Conservation (phyloP, 2,329 filamentous ascomycete species). For the Colletotrichum zoysiae region DNA sequence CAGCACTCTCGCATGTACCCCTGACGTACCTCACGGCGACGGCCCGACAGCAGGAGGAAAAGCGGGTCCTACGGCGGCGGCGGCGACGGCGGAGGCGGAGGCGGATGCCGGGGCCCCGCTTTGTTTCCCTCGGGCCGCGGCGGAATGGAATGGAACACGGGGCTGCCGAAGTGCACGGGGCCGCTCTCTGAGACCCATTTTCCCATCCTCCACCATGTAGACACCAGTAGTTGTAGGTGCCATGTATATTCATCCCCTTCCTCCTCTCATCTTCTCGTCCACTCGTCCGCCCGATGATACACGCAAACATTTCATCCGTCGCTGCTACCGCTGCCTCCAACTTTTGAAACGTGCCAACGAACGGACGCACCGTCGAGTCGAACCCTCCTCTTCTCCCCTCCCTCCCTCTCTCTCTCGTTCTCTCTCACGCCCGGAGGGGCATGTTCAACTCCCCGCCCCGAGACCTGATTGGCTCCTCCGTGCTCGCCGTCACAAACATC, state of each 20-base stretch:
- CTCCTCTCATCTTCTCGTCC: background rate
- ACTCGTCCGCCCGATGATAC: conserved; percentile 4
- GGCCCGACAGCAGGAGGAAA: background rate
- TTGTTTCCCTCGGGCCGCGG: conserved; percentile 9
- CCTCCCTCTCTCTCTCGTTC: too few species aligned
- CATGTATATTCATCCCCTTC: background rate
- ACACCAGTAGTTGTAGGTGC: too few species aligned
- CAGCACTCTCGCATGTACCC: background rate
- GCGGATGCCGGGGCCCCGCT: background rate
- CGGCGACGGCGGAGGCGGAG: too few species aligned
- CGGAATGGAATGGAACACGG: background rate
- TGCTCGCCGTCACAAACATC: conserved; percentile 17
- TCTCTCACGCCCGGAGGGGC: too few species aligned
- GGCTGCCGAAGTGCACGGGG: conserved; percentile 21
- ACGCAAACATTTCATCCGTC: background rate
- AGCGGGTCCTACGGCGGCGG: background rate
- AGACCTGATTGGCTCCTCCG: background rate
- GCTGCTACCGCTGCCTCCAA: background rate
- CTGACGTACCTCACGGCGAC: background rate
- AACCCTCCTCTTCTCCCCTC: background rate
- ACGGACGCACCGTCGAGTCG: background rate
- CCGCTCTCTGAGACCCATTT: background rate
- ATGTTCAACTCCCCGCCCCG: background rate
- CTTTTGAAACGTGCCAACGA: background rate
- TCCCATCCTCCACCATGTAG: too few species aligned